These are phyloP conservation scores for Conidiobolus incongruus DNA, from an alignment of 371 early-diverging fungal species.

Conservation along the genomic window DNA sequence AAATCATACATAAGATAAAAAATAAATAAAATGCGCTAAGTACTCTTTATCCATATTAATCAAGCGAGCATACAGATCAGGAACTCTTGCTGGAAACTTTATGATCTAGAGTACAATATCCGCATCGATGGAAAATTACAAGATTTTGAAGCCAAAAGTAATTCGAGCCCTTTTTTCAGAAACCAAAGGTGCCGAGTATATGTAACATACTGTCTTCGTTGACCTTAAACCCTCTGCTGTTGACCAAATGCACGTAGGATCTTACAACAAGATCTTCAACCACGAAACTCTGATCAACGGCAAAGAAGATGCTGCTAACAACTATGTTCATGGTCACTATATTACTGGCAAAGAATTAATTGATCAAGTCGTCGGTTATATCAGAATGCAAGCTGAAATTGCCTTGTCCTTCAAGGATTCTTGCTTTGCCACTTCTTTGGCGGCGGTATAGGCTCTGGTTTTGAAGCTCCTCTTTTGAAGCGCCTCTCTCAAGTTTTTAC, in stretches of 20 bases:
- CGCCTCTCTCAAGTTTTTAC: conserved; percentile 90
- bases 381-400: conserved; percentile 96
- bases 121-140: conserved; percentile 64
- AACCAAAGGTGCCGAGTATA: too few relatives aligned
- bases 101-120: conserved; percentile 91
- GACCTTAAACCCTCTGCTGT: conserved; percentile 96
- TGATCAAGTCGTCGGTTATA: conserved; percentile 87
- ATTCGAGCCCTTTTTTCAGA: too few relatives aligned
- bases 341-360: conserved; percentile 97
- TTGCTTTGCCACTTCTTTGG: conserved; percentile 96
- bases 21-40: conserved; percentile 85
- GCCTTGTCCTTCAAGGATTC: conserved; percentile 93
- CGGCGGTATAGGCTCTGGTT: conserved; percentile 98
- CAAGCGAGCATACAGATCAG: conserved; percentile 96
- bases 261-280: conserved; percentile 97
- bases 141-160: too few relatives aligned
- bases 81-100: conserved; percentile 96
- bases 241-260: conserved; percentile 88
- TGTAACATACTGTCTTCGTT: too few relatives aligned
- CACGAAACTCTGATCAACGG: conserved; percentile 97
- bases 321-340: conserved; percentile 99
- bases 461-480: conserved; percentile 95
- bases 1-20: too few relatives aligned
- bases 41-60: conserved; percentile 80
- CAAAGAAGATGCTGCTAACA: conserved; percentile 99